Base-by-base conservation (phyloP, 1,284 basidiomycete genomes). In the Fistulinella staudtii region DNA sequence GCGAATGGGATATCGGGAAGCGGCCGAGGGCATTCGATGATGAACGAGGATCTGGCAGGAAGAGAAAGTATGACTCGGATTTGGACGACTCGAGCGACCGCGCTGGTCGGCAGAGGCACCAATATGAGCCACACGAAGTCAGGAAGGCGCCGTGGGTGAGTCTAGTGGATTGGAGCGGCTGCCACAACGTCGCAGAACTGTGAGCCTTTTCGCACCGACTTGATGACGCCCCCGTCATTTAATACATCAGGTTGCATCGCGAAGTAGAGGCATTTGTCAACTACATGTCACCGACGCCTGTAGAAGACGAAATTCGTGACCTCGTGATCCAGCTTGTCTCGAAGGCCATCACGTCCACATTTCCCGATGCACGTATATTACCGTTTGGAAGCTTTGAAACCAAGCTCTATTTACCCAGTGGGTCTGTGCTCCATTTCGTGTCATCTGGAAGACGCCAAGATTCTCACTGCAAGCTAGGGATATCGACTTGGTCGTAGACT, bases 301-400 rank as follows among this genome's bases (percentile, higher is more conserved):
- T 78, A 5, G 95, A 99, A 61, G 89, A 96, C 60, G 87, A 91
- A 58, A 74, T 91, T 7, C 82, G 94, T 33, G 73, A 80, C 28
- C 76, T 90, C 52, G 76, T 90, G 21, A 85, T 98, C 30, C 68
- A 79, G 36, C 73, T 85, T 34, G 89, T 98, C 43, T 75, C 83
- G 2, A 73, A 74, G 13, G 80, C 83, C 4, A 76, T 98, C 37
- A 71, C 68, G 13, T 63, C 68, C 17, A 66, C 73, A 20, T 97
- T 90, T 71, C 78, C 82, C 0, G 91, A 95, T 55, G 92, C 93
- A 8, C 68, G 79, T 30, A 85, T 98, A 5, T 68, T 80, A 43
- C 86, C 93, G 0, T 99, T 99, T 64, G 95, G 95, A 14, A 93
- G 89, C 57, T 96, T 89, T 63, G 86, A 89, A 60, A 99, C 95